A percentile compares a stretch with the other conserved stretches of the same genome.
Evolutionary conservation across 2,329 filamentous ascomycete genomes (phyloP).

Genomic region (Colletotrichum higginsianum): DNA sequence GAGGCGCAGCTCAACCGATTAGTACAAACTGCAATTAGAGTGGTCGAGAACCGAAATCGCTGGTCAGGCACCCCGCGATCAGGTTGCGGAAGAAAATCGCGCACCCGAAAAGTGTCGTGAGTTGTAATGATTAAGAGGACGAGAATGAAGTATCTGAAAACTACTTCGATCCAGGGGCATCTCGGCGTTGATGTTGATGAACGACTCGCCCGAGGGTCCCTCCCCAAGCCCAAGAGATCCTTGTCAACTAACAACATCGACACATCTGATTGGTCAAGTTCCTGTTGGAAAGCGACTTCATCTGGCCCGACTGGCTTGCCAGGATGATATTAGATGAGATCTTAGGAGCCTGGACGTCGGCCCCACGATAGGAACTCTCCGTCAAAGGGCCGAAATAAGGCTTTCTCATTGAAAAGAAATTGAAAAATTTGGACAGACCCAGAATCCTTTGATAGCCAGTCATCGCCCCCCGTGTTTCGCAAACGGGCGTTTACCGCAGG

Average conservation of each 20-base stretch:
- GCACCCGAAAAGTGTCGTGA: not conserved
- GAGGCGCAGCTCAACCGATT: constrained; percentile 9
- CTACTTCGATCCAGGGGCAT: not conserved
- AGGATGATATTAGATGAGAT: not conserved
- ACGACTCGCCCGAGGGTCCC: no score
- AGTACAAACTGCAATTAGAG: not conserved
- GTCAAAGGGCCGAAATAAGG: not conserved
- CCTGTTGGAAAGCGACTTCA: not conserved
- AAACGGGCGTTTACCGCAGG: not conserved
- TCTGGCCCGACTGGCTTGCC: not conserved
- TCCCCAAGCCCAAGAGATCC: no score
- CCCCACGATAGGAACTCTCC: not conserved
- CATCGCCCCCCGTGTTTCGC: not conserved
- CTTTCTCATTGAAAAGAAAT: not conserved
- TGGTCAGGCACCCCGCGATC: not conserved
- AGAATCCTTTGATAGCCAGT: not conserved
- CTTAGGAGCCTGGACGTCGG: no score
- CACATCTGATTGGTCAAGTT: not conserved
- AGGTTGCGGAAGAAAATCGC: not conserved
- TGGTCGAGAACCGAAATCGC: not conserved
- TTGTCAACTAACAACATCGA: not conserved
- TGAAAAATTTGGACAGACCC: not conserved
- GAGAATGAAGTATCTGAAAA: rapidly evolving
- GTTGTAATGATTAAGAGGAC: no score
- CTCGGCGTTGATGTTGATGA: not conserved